These are phyloP conservation scores for Pyropia yezoensis DNA, from an alignment of 23 red algal species.

Conservation along the genomic window DNA sequence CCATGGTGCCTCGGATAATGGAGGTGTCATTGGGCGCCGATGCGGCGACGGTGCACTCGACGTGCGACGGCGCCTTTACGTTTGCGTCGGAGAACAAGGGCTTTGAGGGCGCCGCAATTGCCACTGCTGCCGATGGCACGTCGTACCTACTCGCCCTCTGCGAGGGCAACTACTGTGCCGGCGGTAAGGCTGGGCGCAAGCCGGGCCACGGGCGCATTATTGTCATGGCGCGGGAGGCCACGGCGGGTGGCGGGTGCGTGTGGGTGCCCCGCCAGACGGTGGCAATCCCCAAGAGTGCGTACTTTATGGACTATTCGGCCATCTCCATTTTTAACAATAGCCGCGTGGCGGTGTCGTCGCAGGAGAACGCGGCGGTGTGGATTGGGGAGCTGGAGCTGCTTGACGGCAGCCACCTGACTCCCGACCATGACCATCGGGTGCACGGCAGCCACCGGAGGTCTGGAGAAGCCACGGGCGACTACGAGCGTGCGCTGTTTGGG, in stretches of 20 bases:
- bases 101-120: slow-evolving; percentile 37
- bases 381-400: slow-evolving; percentile 14
- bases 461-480: not conserved
- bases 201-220: slow-evolving; percentile 26
- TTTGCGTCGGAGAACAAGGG: slow-evolving; percentile 42
- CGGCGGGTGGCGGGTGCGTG: slow-evolving; percentile 1
- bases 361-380: slow-evolving; percentile 40
- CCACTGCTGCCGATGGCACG: slow-evolving; percentile 6
- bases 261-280: slow-evolving; percentile 11
- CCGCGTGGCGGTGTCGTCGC: slow-evolving; percentile 17
- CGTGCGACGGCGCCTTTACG: slow-evolving; percentile 17
- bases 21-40: slow-evolving; percentile 9
- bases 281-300: slow-evolving; percentile 1
- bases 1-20: too few relatives aligned
- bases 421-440: too few relatives aligned
- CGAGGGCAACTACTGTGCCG: slow-evolving; percentile 36
- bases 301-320: slow-evolving; percentile 39
- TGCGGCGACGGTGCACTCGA: slow-evolving; percentile 4
- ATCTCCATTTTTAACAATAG: slow-evolving; percentile 15
- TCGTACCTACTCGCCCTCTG: slow-evolving; percentile 24
- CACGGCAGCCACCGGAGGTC: too few relatives aligned
- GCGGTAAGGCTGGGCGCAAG: slow-evolving; percentile 21
- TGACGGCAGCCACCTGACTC: too few relatives aligned
- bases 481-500: slow-evolving; percentile 6
- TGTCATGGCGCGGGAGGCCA: slow-evolving; percentile 17